Evolutionary conservation across 768 basidiomycete genomes (phyloP), one percentile per base, ranked within the genome.

Genomic region (Mycena rosella): DNA sequence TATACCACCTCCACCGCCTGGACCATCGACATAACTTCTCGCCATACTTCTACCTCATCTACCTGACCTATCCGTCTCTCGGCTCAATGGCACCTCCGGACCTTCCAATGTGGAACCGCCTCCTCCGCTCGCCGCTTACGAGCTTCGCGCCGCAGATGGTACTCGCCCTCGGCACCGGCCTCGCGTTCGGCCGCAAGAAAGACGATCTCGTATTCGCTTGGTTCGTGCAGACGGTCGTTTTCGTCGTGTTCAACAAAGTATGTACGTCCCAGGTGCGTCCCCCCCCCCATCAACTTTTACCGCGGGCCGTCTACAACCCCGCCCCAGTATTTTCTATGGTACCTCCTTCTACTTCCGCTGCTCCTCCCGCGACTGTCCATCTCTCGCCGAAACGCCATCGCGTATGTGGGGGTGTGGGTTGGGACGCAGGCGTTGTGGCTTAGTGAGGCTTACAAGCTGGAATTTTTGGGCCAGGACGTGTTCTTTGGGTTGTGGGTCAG

Each of bases 11-110:
- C 13, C 88, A 91, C 69, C 89, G 98, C 22, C 89, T 94, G 22
- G 98, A 99, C 79, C 96, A 99, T 74, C 92, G 97, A 61, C 98
- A 99, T 79, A 99, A 99, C 78, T 99, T 99, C 80, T 96, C 96
- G 8, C 94, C 96, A 0, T 98, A 98, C 81, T 99, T 98, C 80
- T 98, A 99, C 77, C 89, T 92, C 36, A 95, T 92, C 42, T 98
- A 99, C 78, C 88, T 99, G 60, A 91, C 90, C 0, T 92, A 96
- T 74, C 91, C 94, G 4, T 64, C 78, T 3, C 60, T 73, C 22
- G 73, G 72, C 51, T 55, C 75, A 22, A 34, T 73, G 15, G 49
- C 75, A 15, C n/a, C 72, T 10, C 42, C 69, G 3, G 45, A 65
- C 9, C 65, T 80, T 24, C 68, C 82, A 5, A 14, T 82, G 5